Base-by-base conservation (phyloP, 768 basidiomycete species). In the Rhodocollybia butyracea region DNA sequence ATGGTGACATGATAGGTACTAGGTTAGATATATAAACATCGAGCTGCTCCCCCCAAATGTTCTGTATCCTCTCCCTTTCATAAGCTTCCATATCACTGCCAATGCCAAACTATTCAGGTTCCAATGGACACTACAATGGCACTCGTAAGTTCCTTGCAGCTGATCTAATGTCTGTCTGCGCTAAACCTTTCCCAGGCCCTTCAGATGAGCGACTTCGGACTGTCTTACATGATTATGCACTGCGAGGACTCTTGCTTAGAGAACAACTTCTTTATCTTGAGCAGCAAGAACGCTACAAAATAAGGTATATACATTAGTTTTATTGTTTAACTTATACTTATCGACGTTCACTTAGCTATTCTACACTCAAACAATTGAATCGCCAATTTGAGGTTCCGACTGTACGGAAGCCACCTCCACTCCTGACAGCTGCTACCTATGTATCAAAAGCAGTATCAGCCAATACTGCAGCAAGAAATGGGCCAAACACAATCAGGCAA, bases 311-410 rank as follows among this genome's bases (percentile, higher is more conserved):
- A 7, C 15, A 17, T 3, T 12, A 27, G 11, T 30, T 45, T 21
- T 12, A 31, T 19, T 13, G 19, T 50, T 56, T 29, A 47, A 46
- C 46, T 54, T 57, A 56, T 50, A 42, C 57, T 59, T 61, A 65
- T 60, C 60, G 7, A 62, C 55, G 61, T 59, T 57, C 57, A 63
- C 60, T 55, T 61, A 63, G 32, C 45, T 57, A 57, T 50, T 48
- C 60, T 64, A 65, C 63, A 59, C 41, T 43, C 10, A 43, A 43
- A 43, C 8, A 43, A 43, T 43, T 43, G 41, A 43, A 43, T 43
- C 19, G 22, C 8, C 8, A 43, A 7, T 43, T 43, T 43, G n/a
- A 43, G 7, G 41, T 43, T 19, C 41, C 41, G 21, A 43, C 41
- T n/a, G 41, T 43, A 8, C 17, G 21, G 22, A 43, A 43, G 19